Percentiles rank a stretch among this genome's conserved stretches.
phyloP scores from a whole-genome alignment of 441 rosid genomes.

The Syzygium malaccense region DNA sequence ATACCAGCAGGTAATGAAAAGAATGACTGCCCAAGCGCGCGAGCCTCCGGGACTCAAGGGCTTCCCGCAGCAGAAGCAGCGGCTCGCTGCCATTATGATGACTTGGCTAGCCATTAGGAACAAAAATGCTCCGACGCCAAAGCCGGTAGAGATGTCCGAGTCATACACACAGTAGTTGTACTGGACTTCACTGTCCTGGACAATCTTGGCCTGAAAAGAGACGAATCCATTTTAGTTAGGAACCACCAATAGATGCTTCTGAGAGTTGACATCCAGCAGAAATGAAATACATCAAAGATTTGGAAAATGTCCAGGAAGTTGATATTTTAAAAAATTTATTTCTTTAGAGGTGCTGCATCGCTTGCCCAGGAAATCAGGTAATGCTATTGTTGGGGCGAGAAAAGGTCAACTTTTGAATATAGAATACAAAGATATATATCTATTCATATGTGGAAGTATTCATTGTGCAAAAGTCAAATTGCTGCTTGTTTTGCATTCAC shows the following conservation, averaged over 20 bases:
- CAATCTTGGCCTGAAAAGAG: constrained; percentile 46
- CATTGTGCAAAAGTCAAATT: background rate
- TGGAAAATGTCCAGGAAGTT: background rate
- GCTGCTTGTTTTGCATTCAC: background rate
- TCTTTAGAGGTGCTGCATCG: background rate
- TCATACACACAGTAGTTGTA: constrained; percentile 54
- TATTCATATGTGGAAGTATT: background rate
- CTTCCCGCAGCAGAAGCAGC: constrained; percentile 63
- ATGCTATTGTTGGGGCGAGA: background rate
- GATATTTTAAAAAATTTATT: background rate
- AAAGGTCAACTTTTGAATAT: background rate
- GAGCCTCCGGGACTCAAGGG: constrained; percentile 54
- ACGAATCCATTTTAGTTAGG: constrained; percentile 2
- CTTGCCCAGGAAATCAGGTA: background rate
- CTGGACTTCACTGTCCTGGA: constrained; percentile 32
- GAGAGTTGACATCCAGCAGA: background rate
- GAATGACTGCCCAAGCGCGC: constrained; percentile 52
- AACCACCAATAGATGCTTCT: background rate
- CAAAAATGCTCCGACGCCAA: constrained; percentile 48
- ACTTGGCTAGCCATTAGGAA: constrained; percentile 52
- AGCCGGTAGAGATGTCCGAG: constrained; percentile 62
- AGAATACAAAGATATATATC: background rate
- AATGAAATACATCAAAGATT: background rate
- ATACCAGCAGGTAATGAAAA: constrained; percentile 56
- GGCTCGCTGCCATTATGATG: constrained; percentile 44